A percentile compares a stretch with the other conserved stretches of the same genome.
Evolutionary conservation across 495 filamentous ascomycete genomes (phyloP).

Genomic region (Penicillium samsonianum): DNA sequence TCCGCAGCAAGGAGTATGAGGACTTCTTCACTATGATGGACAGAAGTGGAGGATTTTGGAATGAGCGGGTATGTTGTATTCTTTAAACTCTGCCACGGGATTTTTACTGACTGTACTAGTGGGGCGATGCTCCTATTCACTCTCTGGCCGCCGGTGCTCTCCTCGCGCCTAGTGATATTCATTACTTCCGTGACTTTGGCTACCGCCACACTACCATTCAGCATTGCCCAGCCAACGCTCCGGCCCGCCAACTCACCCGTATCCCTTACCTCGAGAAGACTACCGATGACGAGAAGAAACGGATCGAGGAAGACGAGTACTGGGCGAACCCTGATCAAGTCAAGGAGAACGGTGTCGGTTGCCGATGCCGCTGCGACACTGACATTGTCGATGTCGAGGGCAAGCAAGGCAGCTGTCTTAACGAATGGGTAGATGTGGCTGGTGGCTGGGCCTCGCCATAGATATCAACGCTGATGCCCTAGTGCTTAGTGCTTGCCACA

Average conservation of each 20-base stretch:
- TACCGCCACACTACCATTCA: slow-evolving; percentile 99
- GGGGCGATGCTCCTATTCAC: slow-evolving; percentile 98
- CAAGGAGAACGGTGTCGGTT: slow-evolving; percentile 96
- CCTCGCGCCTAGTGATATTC: slow-evolving; percentile 79
- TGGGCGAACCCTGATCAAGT: slow-evolving; percentile 85
- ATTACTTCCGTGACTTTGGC: slow-evolving; percentile 99
- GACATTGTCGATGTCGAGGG: slow-evolving; percentile 97
- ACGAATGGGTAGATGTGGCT: slow-evolving; percentile 97
- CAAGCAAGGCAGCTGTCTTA: slow-evolving; percentile 90
- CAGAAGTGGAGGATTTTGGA: slow-evolving; percentile 96
- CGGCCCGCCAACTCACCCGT: slow-evolving; percentile 80
- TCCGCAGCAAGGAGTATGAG: slow-evolving; percentile 93
- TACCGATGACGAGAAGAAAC: slow-evolving; percentile 80
- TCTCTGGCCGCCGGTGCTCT: slow-evolving; percentile 93
- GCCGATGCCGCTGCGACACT: slow-evolving; percentile 96
- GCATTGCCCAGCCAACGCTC: slow-evolving; percentile 96
- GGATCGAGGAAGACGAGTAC: slow-evolving; percentile 93
- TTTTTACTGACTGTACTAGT: slow-evolving; percentile 53
- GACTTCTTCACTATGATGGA: slow-evolving; percentile 99
- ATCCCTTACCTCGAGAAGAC: slow-evolving; percentile 83
- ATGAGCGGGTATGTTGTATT: slow-evolving; percentile 75
- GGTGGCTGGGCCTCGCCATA: slow-evolving; percentile 86
- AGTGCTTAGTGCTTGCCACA: slow-evolving; percentile 34
- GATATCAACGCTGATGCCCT: slow-evolving; percentile 8
- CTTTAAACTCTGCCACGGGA: not conserved